A percentile compares a stretch with the other conserved stretches of the same genome.
phyloP scores from a whole-genome alignment of 2,329 filamentous ascomycete genomes.

The Neurospora crassa region DNA sequence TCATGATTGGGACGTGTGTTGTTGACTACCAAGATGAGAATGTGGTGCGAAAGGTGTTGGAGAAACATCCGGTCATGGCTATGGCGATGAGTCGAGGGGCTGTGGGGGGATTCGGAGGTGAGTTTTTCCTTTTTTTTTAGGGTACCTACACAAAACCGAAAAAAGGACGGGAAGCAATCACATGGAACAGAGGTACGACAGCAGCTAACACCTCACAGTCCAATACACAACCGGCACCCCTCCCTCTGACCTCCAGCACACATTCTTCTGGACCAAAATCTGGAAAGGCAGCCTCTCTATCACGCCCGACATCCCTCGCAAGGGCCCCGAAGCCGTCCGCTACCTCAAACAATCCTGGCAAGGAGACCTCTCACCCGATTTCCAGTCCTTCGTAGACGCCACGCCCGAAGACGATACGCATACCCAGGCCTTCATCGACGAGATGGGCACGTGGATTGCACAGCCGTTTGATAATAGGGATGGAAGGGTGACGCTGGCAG shows the following conservation, averaged over 20 bases:
- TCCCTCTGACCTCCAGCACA: background rate
- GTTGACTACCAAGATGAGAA: conserved; percentile 16
- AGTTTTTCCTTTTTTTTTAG: too few species aligned
- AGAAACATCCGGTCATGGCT: conserved; percentile 23
- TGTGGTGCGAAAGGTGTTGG: conserved; percentile 19
- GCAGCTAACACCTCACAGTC: background rate
- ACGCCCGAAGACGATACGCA: conserved; percentile 18
- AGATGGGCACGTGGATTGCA: conserved; percentile 29
- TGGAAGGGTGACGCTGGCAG: conserved; percentile 27
- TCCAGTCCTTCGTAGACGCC: conserved; percentile 26
- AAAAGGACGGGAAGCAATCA: too few species aligned
- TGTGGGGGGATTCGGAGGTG: conserved; percentile 21
- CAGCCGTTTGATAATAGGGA: conserved; percentile 22
- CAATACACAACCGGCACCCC: background rate
- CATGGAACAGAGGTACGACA: too few species aligned
- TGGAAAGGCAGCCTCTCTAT: conserved; percentile 16
- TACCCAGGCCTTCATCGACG: conserved; percentile 22
- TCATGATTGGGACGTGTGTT: conserved; percentile 23
- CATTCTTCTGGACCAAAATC: conserved; percentile 27
- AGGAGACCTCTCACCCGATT: conserved; percentile 18
- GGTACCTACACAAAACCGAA: too few species aligned
- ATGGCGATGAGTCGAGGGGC: conserved; percentile 22
- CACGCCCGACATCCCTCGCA: conserved; percentile 18
- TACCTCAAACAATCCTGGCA: conserved; percentile 21
- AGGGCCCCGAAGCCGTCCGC: conserved; percentile 27